Percentiles rank a stretch among this genome's conserved stretches.
Conservation (phyloP, 139 green algal species). For the Protoeuglena noctilucae region DNA sequence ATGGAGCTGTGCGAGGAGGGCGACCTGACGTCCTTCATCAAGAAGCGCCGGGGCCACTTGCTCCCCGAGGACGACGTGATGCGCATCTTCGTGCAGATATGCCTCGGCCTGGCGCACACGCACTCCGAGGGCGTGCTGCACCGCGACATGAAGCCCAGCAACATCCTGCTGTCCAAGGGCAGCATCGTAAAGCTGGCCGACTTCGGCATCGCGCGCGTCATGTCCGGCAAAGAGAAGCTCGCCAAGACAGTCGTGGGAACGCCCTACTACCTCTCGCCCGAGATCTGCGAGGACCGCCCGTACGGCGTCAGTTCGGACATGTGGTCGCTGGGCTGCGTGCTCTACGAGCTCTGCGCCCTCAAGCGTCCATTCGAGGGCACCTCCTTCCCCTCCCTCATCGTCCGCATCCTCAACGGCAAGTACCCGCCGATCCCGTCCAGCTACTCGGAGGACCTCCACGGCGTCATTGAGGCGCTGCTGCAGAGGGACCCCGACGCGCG, state of each 20-base stretch:
- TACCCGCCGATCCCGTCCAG: conserved; percentile 14
- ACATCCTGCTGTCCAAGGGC: conserved; percentile 27
- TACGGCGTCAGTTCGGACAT: conserved; percentile 64
- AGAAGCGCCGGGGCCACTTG: conserved; percentile 16
- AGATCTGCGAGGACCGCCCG: conserved; percentile 48
- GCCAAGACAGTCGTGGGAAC: conserved; percentile 47
- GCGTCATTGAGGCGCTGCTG: conserved; percentile 13
- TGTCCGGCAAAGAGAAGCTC: conserved; percentile 36
- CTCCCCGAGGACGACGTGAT: conserved; percentile 56
- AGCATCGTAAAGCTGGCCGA: conserved; percentile 47
- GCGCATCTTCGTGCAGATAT: conserved; percentile 59
- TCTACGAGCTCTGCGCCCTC: conserved; percentile 67
- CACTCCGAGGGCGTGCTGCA: conserved; percentile 37
- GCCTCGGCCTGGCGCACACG: conserved; percentile 37
- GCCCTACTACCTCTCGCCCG: conserved; percentile 45
- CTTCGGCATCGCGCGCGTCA: conserved; percentile 45
- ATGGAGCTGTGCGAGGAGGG: conserved; percentile 56
- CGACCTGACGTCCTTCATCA: conserved; percentile 32
- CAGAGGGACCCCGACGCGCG: conserved; percentile 10
- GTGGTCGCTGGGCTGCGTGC: conserved; percentile 64
- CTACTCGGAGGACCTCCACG: conserved; percentile 17
- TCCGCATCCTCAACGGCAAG: conserved; percentile 15
- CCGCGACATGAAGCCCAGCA: conserved; percentile 42
- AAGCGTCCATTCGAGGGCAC: conserved; percentile 20
- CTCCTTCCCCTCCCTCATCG: conserved; percentile 8